Conservation (phyloP, 768 basidiomycete species). For the Gyrodon lividus region DNA sequence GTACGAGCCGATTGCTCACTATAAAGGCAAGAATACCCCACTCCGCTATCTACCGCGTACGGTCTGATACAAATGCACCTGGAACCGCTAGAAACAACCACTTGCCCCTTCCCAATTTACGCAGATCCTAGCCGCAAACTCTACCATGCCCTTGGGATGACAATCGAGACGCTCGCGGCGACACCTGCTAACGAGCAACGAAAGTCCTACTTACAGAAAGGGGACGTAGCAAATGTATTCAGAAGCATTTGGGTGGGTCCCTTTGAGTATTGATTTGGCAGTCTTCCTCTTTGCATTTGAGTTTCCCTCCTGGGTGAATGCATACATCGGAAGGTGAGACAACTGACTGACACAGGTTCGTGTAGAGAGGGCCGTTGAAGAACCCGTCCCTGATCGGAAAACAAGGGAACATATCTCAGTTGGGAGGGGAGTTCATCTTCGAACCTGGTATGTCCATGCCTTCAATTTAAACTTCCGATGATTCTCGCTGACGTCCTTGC, state of each 20-base stretch:
- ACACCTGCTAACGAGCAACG: constrained; percentile 47
- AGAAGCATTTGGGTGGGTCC: constrained; percentile 46
- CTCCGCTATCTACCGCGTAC: not conserved
- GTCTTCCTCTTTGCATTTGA: not conserved
- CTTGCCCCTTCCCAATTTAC: constrained; percentile 50
- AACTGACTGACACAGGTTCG: too few species aligned
- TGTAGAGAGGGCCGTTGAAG: constrained; percentile 40
- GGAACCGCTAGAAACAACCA: constrained; percentile 40
- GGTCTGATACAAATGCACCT: not conserved
- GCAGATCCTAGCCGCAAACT: constrained; percentile 63
- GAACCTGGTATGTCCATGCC: constrained; percentile 46
- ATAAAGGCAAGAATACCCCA: constrained; percentile 38
- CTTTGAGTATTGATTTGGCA: too few species aligned
- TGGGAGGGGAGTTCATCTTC: constrained; percentile 64
- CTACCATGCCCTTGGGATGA: constrained; percentile 63
- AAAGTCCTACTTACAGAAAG: constrained; percentile 44
- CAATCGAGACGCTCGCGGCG: constrained; percentile 40
- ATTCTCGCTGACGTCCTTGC: not conserved
- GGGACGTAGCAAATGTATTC: constrained; percentile 31
- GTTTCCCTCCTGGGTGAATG: too few species aligned
- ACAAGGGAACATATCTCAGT: constrained; percentile 59
- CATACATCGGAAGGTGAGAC: not conserved
- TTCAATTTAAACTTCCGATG: not conserved
- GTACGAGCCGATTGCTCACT: constrained; percentile 47
- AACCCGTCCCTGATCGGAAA: constrained; percentile 52